A percentile compares a stretch with the other conserved stretches of the same genome.
Conservation (phyloP, 441 rosid species). For the Erodium trifolium region DNA sequence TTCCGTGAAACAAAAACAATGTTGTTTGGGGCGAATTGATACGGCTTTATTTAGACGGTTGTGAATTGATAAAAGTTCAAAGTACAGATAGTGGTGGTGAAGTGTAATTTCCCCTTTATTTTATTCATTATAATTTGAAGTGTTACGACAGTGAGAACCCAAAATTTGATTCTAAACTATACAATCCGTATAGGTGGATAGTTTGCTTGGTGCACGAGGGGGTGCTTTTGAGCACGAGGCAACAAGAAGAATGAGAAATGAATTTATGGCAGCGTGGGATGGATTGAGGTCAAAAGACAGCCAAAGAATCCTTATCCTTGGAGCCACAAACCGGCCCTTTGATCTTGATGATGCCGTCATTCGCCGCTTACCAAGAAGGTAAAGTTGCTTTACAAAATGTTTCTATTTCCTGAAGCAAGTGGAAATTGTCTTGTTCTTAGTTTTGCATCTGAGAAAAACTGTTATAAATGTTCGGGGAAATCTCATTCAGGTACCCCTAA, state of each 20-base stretch:
- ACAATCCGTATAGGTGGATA: constrained; percentile 51
- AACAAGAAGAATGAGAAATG: constrained; percentile 96
- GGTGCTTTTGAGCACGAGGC: constrained; percentile 93
- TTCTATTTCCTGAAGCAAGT: background rate
- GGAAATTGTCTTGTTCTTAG: background rate
- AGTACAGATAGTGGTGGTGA: no score
- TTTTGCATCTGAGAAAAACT: no score
- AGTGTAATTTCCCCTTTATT: background rate
- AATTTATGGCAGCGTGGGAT: constrained; percentile 99
- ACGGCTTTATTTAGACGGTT: no score
- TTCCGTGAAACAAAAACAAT: no score
- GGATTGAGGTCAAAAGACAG: constrained; percentile 90
- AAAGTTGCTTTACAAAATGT: constrained; percentile 15
- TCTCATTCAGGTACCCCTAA: no score
- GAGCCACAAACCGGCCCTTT: constrained; percentile 95
- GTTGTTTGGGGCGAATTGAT: no score
- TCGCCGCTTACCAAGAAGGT: constrained; percentile 93
- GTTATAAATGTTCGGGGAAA: no score
- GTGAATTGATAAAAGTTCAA: no score
- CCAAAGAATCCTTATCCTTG: constrained; percentile 84
- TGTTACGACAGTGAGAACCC: no score
- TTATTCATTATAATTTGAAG: background rate
- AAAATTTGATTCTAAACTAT: constrained; percentile 8
- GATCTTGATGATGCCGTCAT: constrained; percentile 98
- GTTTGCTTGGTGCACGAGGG: constrained; percentile 96